Evolutionary conservation across 805 yeast species (phyloP).

Genomic region (Middelhovenomyces tepae): DNA sequence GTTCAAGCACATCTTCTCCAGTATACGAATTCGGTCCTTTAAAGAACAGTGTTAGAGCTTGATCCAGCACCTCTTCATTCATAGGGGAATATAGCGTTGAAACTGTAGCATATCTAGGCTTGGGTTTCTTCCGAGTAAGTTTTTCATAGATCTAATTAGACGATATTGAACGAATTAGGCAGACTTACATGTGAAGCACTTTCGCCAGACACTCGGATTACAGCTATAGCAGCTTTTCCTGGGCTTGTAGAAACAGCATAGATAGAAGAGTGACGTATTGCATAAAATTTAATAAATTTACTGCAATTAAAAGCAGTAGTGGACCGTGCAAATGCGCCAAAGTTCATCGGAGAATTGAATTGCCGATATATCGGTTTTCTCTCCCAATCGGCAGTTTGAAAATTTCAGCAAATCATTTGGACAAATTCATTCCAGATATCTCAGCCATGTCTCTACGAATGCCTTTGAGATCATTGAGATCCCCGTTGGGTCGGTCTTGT

Average conservation of each 20-base stretch:
- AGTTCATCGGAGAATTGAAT: background rate
- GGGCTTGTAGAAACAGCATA: conserved; percentile 85
- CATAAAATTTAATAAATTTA: background rate
- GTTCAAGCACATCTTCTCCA: conserved; percentile 82
- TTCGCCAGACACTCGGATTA: conserved; percentile 75
- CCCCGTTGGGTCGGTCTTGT: background rate
- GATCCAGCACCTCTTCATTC: conserved; percentile 47
- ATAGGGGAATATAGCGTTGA: conserved; percentile 44
- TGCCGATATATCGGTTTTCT: background rate
- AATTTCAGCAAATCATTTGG: no score
- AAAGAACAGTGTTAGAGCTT: conserved; percentile 65
- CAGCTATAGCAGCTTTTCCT: conserved; percentile 78
- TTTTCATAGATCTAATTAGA: conserved; percentile 30
- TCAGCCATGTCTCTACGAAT: background rate
- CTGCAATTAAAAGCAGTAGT: background rate
- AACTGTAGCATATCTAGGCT: conserved; percentile 48
- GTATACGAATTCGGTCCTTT: conserved; percentile 73
- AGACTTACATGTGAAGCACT: conserved; percentile 32
- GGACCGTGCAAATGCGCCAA: background rate
- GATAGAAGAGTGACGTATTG: conserved; percentile 49
- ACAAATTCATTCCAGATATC: no score
- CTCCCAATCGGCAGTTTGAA: no score
- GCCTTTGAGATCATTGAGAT: background rate
- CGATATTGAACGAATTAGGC: no score
- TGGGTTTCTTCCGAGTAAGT: conserved; percentile 40